Conservation (phyloP, 352 stramenopile genomes). For the Pythium vanterpoolii region DNA sequence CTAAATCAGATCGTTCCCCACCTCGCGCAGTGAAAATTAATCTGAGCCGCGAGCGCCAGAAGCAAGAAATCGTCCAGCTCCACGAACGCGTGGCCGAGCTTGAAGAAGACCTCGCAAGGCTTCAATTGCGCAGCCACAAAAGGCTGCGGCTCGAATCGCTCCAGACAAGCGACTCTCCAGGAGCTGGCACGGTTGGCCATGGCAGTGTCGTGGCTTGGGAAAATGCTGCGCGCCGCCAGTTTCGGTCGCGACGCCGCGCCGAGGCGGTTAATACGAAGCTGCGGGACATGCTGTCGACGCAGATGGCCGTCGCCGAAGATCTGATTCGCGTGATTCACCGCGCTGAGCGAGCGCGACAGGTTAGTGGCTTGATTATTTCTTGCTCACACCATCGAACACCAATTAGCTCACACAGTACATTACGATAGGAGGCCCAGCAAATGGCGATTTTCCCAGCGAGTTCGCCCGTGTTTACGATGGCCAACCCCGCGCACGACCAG, state of each 20-base stretch:
- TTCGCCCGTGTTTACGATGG: not conserved
- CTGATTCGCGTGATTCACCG: constrained; percentile 3
- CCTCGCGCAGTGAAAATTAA: constrained; percentile 7
- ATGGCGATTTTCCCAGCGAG: not conserved
- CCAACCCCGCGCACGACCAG: not conserved
- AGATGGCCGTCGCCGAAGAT: not conserved
- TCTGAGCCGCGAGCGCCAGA: constrained; percentile 10
- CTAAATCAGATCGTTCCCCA: not conserved
- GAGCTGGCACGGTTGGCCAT: not conserved
- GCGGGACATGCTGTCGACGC: not conserved
- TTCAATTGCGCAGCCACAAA: not conserved
- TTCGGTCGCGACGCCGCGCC: not conserved
- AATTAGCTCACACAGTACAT: not conserved
- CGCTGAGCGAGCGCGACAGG: not conserved
- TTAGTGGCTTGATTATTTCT: not conserved
- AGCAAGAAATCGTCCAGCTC: not conserved
- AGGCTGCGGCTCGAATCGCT: not conserved
- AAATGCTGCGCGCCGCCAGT: constrained; percentile 1
- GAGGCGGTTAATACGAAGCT: not conserved
- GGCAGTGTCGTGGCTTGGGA: constrained; percentile 1
- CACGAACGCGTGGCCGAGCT: not conserved
- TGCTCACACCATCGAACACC: not conserved
- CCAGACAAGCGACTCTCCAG: not conserved
- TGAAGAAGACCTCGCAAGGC: not conserved
- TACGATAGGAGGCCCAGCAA: not conserved